Base-by-base conservation (phyloP, 1,139 yeast species). In the Geotrichum carabidarum region DNA sequence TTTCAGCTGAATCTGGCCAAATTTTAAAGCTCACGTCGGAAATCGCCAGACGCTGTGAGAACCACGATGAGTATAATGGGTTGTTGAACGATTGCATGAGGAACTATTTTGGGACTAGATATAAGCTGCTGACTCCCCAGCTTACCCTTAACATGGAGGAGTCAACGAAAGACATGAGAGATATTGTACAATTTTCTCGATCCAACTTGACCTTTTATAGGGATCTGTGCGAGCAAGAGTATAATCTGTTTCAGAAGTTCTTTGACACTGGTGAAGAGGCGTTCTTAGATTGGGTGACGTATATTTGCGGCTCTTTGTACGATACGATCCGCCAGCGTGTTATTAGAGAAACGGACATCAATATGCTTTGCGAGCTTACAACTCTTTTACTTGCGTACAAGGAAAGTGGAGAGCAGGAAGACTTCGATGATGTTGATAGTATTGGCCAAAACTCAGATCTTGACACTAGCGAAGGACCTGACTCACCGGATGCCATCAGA, bases 221-320 rank as follows among this genome's bases (percentile, higher is more conserved):
- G 80, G 81, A 62, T 70, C 59, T 87, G 5, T 77, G 84, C 58
- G 78, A 76, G 41, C 82, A 78, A 57, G 99, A 93, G 64, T 74
- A 73, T 58, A 72, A 72, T 0, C 66, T 88, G 18, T 88, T 85
- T 66, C 70, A 71, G 44, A 71, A 71, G 50, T 78, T 84, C 54
- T 88, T 86, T 65, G 63, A 72, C 4, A 65, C 65, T 32, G 63
- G 67, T 15, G 62, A 60, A n/a, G 65, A 65, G 6, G 53, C 51
- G 27, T 70, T 83, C 53, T 74, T 77, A 58, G 71, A 72, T 11
- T 88, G 88, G 81, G 78, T 86, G 57, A 78, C 77, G 45, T 76
- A 74, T 34, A 63, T 86, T 5, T 74, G 88, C 44, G 96, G 89
- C 46, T 94, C 95, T 0, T 71, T 91, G 31, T 86, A 89, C 64